These are phyloP conservation scores for Monotropa hypopitys DNA, from an alignment of 179 eudicot species.

Conservation along the genomic window DNA sequence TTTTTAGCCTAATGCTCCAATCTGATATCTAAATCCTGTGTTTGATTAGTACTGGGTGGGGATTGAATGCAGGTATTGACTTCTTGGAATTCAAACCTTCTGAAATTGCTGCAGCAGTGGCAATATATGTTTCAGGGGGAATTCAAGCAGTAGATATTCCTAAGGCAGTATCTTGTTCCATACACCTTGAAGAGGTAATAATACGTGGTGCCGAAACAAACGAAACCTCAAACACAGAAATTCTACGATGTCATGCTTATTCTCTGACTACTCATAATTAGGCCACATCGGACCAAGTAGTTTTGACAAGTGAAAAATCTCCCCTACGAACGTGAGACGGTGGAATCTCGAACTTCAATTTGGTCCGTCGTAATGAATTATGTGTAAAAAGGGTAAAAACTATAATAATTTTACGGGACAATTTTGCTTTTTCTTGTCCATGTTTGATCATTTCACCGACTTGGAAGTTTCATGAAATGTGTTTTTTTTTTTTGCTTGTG, in stretches of 20 bases:
- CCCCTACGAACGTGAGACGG: background rate
- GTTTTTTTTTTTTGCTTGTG: background rate
- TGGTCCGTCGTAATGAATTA: background rate
- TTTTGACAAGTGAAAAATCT: background rate
- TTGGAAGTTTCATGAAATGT: background rate
- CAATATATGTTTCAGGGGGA: conserved; percentile 35
- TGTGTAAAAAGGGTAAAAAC: background rate
- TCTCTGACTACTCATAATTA: background rate
- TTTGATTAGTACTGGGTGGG: conserved; percentile 16
- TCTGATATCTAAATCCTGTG: background rate
- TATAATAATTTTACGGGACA: background rate
- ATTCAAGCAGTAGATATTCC: conserved; percentile 27
- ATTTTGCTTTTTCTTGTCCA: background rate
- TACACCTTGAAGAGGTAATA: conserved; percentile 40
- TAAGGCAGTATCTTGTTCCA: conserved; percentile 30
- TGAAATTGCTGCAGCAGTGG: conserved; percentile 56
- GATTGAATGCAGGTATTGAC: conserved; percentile 61
- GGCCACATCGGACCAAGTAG: background rate
- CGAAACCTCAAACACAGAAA: background rate
- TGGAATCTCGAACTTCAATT: background rate
- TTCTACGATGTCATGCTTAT: background rate
- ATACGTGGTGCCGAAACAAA: conserved; percentile 3
- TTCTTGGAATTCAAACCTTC: conserved; percentile 60
- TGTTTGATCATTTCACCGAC: background rate
- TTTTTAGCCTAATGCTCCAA: too few species aligned